These are phyloP conservation scores for Cyclotella baltica DNA, from an alignment of 108 stramenopile genomes.

Conservation along the genomic window DNA sequence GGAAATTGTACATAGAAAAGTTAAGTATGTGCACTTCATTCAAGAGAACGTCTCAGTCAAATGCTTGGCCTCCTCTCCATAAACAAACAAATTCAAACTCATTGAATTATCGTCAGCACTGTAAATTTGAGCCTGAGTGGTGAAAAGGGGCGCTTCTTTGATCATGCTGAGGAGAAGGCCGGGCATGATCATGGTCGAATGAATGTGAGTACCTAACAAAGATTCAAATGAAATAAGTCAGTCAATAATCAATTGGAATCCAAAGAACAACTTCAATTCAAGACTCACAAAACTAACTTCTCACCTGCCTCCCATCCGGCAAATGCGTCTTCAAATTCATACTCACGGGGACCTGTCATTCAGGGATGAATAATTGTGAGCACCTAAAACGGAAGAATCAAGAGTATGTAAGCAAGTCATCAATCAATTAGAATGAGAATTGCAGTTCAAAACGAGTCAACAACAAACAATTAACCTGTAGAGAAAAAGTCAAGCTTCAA, in stretches of 20 bases:
- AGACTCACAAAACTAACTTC: neutral
- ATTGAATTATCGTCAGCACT: conserved; percentile 85
- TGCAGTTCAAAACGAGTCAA: no score
- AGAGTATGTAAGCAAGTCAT: no score
- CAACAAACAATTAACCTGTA: no score
- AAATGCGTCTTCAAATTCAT: conserved; percentile 76
- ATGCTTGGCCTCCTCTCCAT: conserved; percentile 57
- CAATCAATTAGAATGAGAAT: no score
- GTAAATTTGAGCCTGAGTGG: conserved; percentile 88
- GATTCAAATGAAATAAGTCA: conserved; percentile 9
- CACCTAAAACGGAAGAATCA: no score
- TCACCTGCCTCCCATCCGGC: conserved; percentile 63
- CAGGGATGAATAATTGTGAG: no score
- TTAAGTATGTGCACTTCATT: neutral
- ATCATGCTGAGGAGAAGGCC: conserved; percentile 84
- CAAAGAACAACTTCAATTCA: neutral
- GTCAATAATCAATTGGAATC: neutral
- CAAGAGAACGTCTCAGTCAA: conserved; percentile 24
- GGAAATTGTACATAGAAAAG: neutral
- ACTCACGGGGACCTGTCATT: no score
- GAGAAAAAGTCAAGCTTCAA: no score
- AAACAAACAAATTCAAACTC: conserved; percentile 94
- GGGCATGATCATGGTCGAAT: conserved; percentile 87
- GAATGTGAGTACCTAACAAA: conserved; percentile 70
- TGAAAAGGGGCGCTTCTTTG: conserved; percentile 69